Percentiles rank a stretch among this genome's conserved stretches.
phyloP scores from a whole-genome alignment of 352 stramenopile genomes.

The Globisporangium orthogonon region DNA sequence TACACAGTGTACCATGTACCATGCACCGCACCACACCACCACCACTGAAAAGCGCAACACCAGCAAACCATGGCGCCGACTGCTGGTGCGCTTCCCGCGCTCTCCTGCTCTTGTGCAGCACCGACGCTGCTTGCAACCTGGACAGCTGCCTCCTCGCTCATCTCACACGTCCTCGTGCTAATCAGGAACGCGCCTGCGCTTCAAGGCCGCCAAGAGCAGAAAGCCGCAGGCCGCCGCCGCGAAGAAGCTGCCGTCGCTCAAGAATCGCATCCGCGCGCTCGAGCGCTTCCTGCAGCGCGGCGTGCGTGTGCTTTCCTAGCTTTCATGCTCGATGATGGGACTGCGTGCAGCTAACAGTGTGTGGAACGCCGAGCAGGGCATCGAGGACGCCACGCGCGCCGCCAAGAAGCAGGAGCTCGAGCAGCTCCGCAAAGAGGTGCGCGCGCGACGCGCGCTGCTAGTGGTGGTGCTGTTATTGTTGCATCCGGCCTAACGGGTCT shows the following conservation, averaged over 20 bases:
- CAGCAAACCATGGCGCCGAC: not conserved
- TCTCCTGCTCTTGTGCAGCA: not conserved
- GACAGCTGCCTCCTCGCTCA: too few relatives aligned
- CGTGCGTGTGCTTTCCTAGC: slow-evolving; percentile 17
- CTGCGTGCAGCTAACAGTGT: not conserved
- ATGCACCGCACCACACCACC: too few relatives aligned
- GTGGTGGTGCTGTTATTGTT: not conserved
- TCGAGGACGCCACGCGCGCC: slow-evolving; percentile 33
- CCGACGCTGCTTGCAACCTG: not conserved
- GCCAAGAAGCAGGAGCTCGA: slow-evolving; percentile 44
- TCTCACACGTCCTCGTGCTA: not conserved
- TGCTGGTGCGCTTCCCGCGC: not conserved
- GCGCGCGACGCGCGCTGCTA: not conserved
- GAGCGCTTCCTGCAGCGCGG: slow-evolving; percentile 75
- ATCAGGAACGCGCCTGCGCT: slow-evolving; percentile 64
- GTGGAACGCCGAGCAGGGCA: slow-evolving; percentile 15
- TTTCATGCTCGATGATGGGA: too few relatives aligned
- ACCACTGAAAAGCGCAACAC: not conserved
- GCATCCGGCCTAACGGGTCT: not conserved
- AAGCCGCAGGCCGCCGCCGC: slow-evolving; percentile 26
- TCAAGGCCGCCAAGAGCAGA: slow-evolving; percentile 52
- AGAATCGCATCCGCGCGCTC: slow-evolving; percentile 77
- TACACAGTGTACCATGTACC: too few relatives aligned
- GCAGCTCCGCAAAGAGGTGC: slow-evolving; percentile 39
- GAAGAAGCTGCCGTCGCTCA: slow-evolving; percentile 77